Evolutionary conservation across 2,329 filamentous ascomycete genomes (phyloP), one percentile per base, ranked within the genome.

Genomic region (Neofusicoccum cordaticola): DNA sequence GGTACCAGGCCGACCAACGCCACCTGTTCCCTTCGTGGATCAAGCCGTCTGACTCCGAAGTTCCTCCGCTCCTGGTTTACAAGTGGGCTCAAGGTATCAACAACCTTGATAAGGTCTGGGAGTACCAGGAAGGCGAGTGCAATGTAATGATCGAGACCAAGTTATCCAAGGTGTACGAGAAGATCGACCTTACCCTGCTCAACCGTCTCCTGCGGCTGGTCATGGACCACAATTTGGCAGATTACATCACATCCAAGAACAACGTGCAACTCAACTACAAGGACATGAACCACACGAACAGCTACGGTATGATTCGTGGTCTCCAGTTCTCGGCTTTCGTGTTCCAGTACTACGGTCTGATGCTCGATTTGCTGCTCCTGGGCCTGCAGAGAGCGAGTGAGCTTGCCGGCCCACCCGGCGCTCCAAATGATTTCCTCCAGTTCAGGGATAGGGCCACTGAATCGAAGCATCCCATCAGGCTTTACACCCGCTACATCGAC

Each of bases 51-150:
- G 95, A 99, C 75, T 97, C 94, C 0, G 96, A 99, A 77, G 95
- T 99, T 0, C 95, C 96, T 2, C 95, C 95, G 31, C 82, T 99
- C 15, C 81, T 99, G 66, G 91, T 92, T 0, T 99, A 99, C 84
- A 99, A 99, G 79, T 99, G 96, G 96, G 93, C 95, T 1, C 96
- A 99, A 76, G 95, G 95, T 58, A 98, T 99, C 83, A 99, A 99
- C 83, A 99, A 99, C 74, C 82, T 99, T 52, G 91, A 93, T 71
- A 91, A 92, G 69, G 93, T 99, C 34, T 99, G 95, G 95, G 91
- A 96, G 73, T 91, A 91, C 19, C 87, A 92, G 50, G 90, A 98
- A 71, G 95, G 95, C 68, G 93, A 99, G 78, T 98, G 94, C 78
- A 97, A 97, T 71, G 95, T 99, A 67, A 93, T 99, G 90, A 93